These are phyloP conservation scores for Penicillium rolfsii DNA, from an alignment of 2,329 filamentous ascomycete species.

Conservation along the genomic window DNA sequence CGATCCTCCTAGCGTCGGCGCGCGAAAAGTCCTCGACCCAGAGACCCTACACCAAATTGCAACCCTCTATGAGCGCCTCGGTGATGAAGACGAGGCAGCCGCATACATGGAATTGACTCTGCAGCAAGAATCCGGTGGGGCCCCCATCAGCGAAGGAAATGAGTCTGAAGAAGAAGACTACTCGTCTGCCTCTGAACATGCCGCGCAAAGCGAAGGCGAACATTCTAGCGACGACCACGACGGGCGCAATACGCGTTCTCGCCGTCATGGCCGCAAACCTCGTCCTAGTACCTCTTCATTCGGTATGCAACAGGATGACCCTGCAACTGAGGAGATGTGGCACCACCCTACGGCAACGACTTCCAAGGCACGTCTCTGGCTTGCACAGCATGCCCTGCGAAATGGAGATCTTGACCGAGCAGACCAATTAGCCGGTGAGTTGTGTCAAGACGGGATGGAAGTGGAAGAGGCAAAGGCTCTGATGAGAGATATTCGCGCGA, in stretches of 20 bases:
- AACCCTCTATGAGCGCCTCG: conserved; percentile 79
- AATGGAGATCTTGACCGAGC: conserved; percentile 75
- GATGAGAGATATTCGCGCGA: conserved; percentile 80
- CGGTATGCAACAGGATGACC: conserved; percentile 40
- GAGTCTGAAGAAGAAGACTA: conserved; percentile 38
- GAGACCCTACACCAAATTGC: conserved; percentile 91
- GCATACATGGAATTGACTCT: conserved; percentile 96
- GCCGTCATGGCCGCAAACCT: conserved; percentile 48
- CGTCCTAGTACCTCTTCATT: conserved; percentile 35
- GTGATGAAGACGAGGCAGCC: conserved; percentile 77
- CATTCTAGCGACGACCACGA: conserved; percentile 37
- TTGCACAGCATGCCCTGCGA: conserved; percentile 79
- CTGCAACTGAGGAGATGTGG: conserved; percentile 41
- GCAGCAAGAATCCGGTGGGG: conserved; percentile 81
- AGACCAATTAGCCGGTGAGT: conserved; percentile 80
- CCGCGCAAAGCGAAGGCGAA: conserved; percentile 39
- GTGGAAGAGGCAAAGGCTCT: conserved; percentile 96
- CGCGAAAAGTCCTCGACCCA: conserved; percentile 72
- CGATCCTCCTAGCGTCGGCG: conserved; percentile 26
- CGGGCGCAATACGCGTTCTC: conserved; percentile 68
- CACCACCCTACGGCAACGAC: conserved; percentile 78
- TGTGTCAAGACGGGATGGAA: conserved; percentile 94
- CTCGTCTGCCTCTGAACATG: conserved; percentile 39
- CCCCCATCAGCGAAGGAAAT: conserved; percentile 29
- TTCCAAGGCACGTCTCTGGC: conserved; percentile 90